Conservation (phyloP, 208 protist genomes). For the Leishmania turanica region DNA sequence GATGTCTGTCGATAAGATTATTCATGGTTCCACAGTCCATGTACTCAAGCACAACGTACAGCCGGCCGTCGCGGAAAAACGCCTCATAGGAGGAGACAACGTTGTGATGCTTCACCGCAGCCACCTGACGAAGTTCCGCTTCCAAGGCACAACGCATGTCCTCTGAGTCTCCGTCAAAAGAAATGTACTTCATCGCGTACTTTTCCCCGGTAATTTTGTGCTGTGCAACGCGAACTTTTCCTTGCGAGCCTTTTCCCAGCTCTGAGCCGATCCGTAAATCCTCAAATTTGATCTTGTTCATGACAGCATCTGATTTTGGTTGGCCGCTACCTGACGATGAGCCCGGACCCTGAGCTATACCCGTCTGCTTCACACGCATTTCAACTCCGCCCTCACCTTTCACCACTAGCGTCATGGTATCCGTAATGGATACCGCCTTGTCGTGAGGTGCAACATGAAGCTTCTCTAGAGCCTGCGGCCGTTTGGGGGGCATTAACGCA, state of each 20-base stretch:
- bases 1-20: conserved; percentile 80
- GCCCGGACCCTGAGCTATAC: conserved; percentile 53
- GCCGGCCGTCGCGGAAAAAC: conserved; percentile 85
- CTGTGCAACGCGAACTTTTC: conserved; percentile 82
- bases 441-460: conserved; percentile 66
- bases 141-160: conserved; percentile 67
- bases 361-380: conserved; percentile 90
- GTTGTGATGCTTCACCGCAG: conserved; percentile 86
- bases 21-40: conserved; percentile 91
- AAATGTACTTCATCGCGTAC: conserved; percentile 90
- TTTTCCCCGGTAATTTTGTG: conserved; percentile 74
- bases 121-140: conserved; percentile 82
- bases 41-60: conserved; percentile 92
- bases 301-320: conserved; percentile 43
- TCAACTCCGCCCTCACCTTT: conserved; percentile 83
- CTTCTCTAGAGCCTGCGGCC: conserved; percentile 64
- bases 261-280: conserved; percentile 79
- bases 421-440: conserved; percentile 86
- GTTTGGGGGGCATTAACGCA: conserved; percentile 75
- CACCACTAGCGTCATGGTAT: conserved; percentile 91
- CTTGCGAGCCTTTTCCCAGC: conserved; percentile 88
- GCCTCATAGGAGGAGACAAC: conserved; percentile 91
- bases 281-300: conserved; percentile 89
- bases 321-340: conserved; percentile 14
- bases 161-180: conserved; percentile 76